Percentiles rank a stretch among this genome's conserved stretches.
Evolutionary conservation across 208 protist species (phyloP).

Genomic region (Plasmodiophora brassicae): DNA sequence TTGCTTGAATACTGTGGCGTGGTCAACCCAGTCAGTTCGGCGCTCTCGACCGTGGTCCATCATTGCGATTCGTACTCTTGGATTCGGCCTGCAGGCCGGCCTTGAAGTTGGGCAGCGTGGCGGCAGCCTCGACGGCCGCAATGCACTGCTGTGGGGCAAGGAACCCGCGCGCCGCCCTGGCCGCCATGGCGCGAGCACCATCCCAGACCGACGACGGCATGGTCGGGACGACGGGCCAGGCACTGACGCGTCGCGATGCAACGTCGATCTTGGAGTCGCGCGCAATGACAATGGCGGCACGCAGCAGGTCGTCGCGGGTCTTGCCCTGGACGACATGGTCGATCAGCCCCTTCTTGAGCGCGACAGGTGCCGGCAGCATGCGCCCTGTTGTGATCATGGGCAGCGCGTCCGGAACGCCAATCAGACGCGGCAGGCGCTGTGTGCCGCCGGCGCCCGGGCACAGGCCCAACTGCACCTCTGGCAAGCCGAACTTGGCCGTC

Average conservation of each 20-base stretch:
- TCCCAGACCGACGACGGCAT: not conserved
- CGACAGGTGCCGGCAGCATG: not conserved
- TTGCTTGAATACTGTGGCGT: not conserved
- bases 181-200: not conserved
- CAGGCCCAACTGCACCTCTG: constrained; percentile 82
- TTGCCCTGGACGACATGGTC: not conserved
- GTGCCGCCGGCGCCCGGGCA: constrained; percentile 85
- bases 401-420: constrained; percentile 75
- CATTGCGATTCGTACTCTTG: too few relatives aligned
- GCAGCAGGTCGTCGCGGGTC: not conserved
- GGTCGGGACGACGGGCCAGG: not conserved
- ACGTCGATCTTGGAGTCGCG: not conserved
- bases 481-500: constrained; percentile 35
- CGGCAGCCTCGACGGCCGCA: not conserved
- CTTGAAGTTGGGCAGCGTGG: not conserved
- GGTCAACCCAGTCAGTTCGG: too few relatives aligned
- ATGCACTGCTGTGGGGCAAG: not conserved
- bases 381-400: constrained; percentile 35
- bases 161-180: not conserved
- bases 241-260: not conserved
- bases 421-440: constrained; percentile 80
- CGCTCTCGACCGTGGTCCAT: too few relatives aligned
- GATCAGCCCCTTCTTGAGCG: constrained; percentile 12
- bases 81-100: not conserved
- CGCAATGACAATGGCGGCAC: not conserved